Conservation (phyloP, 768 basidiomycete species). For the Mycena vulgaris region DNA sequence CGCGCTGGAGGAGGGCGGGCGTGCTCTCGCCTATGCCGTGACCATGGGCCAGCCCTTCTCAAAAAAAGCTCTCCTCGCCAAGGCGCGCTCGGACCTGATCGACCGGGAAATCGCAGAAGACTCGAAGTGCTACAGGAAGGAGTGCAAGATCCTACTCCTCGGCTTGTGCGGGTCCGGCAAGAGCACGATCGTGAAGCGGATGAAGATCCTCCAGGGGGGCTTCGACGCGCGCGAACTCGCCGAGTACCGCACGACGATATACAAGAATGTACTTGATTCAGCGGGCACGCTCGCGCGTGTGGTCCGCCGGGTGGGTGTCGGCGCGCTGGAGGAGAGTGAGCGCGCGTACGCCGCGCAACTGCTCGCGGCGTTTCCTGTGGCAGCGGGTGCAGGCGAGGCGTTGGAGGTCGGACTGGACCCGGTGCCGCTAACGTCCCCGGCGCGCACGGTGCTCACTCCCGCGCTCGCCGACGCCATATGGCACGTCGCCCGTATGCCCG, state of each 20-base stretch:
- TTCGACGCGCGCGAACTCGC: constrained; percentile 75
- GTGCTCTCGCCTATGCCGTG: too few species aligned
- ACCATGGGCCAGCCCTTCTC: constrained; percentile 23
- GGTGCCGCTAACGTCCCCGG: constrained; percentile 15
- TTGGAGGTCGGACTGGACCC: constrained; percentile 23
- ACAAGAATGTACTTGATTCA: constrained; percentile 77
- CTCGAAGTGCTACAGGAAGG: constrained; percentile 5
- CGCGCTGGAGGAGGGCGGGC: constrained; percentile 53
- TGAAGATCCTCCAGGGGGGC: constrained; percentile 88
- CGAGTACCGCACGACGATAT: constrained; percentile 75
- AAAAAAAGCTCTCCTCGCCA: constrained; percentile 7
- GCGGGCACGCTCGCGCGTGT: constrained; percentile 79
- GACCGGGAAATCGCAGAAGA: constrained; percentile 13
- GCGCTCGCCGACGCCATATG: constrained; percentile 67
- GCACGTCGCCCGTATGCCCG: constrained; percentile 65
- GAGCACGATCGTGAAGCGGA: constrained; percentile 52
- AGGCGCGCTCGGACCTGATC: constrained; percentile 9
- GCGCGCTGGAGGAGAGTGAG: constrained; percentile 57
- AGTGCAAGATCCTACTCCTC: constrained; percentile 29
- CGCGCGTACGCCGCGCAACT: not conserved
- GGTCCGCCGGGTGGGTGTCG: constrained; percentile 77
- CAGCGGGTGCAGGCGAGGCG: not conserved
- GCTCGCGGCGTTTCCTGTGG: not conserved
- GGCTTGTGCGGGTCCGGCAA: constrained; percentile 31
- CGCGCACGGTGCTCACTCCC: constrained; percentile 53